These are phyloP conservation scores for Plectosphaerella cucumerina DNA, from an alignment of 2,329 filamentous ascomycete species.

Conservation along the genomic window DNA sequence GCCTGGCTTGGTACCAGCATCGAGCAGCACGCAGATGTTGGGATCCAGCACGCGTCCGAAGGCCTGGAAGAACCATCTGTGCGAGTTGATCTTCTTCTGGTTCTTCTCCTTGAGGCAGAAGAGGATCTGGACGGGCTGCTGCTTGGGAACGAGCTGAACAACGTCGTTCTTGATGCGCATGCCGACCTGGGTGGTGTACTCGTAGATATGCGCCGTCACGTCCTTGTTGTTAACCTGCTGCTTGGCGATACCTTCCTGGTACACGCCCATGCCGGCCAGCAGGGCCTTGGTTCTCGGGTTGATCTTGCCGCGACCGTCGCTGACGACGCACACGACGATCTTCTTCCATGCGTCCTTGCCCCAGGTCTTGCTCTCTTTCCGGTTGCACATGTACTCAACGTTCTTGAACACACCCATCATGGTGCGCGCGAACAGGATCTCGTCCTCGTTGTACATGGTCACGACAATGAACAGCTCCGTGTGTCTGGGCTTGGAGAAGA, in stretches of 20 bases:
- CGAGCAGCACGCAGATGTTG: slow-evolving; percentile 93
- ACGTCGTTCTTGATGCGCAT: slow-evolving; percentile 87
- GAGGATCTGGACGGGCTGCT: slow-evolving; percentile 90
- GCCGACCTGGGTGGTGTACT: slow-evolving; percentile 84
- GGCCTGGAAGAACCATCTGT: slow-evolving; percentile 98
- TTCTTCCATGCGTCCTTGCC: slow-evolving; percentile 99
- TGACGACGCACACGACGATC: slow-evolving; percentile 97
- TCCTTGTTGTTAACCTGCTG: slow-evolving; percentile 96
- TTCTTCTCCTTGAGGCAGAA: slow-evolving; percentile 99
- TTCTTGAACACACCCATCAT: slow-evolving; percentile 99
- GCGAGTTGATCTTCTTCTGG: slow-evolving; percentile 99
- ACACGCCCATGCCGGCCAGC: slow-evolving; percentile 89
- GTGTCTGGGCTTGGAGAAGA: slow-evolving; percentile 88
- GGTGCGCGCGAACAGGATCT: slow-evolving; percentile 89
- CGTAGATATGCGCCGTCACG: slow-evolving; percentile 96
- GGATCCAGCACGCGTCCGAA: slow-evolving; percentile 90
- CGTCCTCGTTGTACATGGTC: slow-evolving; percentile 99
- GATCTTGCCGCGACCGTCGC: slow-evolving; percentile 95
- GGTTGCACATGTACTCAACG: slow-evolving; percentile 95
- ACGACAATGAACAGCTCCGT: slow-evolving; percentile 95
- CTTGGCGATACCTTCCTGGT: slow-evolving; percentile 97
- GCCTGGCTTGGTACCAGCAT: slow-evolving; percentile 92
- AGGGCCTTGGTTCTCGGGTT: slow-evolving; percentile 87
- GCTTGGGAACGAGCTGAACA: slow-evolving; percentile 77
- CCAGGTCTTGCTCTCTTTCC: slow-evolving; percentile 94